Conservation (phyloP, 257 asterid genomes). For the Anisodus tanguticus region DNA sequence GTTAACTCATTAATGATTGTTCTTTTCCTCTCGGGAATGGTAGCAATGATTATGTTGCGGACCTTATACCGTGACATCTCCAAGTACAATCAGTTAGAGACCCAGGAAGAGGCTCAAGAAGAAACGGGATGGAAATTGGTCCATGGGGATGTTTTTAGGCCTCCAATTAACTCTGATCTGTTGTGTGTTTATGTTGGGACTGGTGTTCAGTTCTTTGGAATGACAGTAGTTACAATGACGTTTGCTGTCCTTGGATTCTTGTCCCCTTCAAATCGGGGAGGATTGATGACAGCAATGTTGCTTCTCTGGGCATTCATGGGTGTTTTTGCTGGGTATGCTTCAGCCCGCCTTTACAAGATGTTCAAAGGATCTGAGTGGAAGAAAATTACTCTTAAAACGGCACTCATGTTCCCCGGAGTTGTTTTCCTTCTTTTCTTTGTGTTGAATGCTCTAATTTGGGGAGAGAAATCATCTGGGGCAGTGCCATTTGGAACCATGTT, state of each 20-base stretch:
- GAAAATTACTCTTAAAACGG: slow-evolving; percentile 75
- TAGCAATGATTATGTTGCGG: slow-evolving; percentile 90
- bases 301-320: slow-evolving; percentile 97
- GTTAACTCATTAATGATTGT: slow-evolving; percentile 90
- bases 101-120: slow-evolving; percentile 95
- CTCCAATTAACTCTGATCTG: slow-evolving; percentile 79
- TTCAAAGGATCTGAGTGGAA: slow-evolving; percentile 93
- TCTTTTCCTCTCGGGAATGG: slow-evolving; percentile 90
- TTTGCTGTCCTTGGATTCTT: slow-evolving; percentile 85
- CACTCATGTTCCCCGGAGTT: slow-evolving; percentile 77
- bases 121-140: slow-evolving; percentile 97
- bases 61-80: slow-evolving; percentile 89
- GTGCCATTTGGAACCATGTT: slow-evolving; percentile 93
- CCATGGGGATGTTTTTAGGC: slow-evolving; percentile 89
- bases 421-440: slow-evolving; percentile 67
- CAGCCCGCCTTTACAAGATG: slow-evolving; percentile 88
- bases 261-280: slow-evolving; percentile 92
- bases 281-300: slow-evolving; percentile 90
- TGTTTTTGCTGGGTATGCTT: slow-evolving; percentile 79
- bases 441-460: slow-evolving; percentile 86
- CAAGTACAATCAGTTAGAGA: slow-evolving; percentile 84
- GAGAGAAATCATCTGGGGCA: slow-evolving; percentile 87
- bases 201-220: slow-evolving; percentile 81
- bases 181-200: slow-evolving; percentile 88
- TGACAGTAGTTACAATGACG: slow-evolving; percentile 79